Conservation (phyloP, 257 asterid species). For the Striga asiatica region DNA sequence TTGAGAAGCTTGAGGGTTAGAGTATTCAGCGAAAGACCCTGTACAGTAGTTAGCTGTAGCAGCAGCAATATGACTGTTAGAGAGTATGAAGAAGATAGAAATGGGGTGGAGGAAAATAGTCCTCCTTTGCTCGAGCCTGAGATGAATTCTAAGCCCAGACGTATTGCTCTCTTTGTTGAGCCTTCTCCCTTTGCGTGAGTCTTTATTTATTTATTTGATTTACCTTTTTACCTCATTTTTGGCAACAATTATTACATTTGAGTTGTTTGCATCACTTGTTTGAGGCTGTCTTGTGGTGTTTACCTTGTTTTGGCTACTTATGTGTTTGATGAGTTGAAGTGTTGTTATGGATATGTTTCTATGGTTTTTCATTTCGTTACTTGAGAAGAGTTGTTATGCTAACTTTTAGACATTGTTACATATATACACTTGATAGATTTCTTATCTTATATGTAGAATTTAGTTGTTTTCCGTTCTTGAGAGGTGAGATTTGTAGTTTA, state of each 20-base stretch:
- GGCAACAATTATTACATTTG: neutral
- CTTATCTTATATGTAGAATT: too few relatives aligned
- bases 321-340: too few relatives aligned
- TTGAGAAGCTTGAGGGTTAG: conserved; percentile 19
- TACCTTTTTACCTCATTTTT: neutral
- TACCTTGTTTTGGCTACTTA: too few relatives aligned
- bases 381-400: too few relatives aligned
- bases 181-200: conserved; percentile 99
- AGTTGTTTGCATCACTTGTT: neutral
- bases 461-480: too few relatives aligned
- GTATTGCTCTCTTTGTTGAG: conserved; percentile 95
- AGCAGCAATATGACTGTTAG: conserved; percentile 30
- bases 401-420: too few relatives aligned
- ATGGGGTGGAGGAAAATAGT: conserved; percentile 49
- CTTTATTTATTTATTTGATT: neutral
- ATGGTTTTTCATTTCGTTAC: too few relatives aligned
- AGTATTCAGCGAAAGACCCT: conserved; percentile 12
- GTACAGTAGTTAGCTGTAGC: conserved; percentile 25
- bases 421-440: too few relatives aligned
- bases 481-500: too few relatives aligned
- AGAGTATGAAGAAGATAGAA: conserved; percentile 44
- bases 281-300: neutral
- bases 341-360: too few relatives aligned
- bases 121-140: conserved; percentile 57
- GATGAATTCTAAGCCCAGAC: conserved; percentile 53